Evolutionary conservation across 495 filamentous ascomycete species (phyloP), one percentile per base, ranked within the genome.

Genomic region (Daldinia vernicosa): DNA sequence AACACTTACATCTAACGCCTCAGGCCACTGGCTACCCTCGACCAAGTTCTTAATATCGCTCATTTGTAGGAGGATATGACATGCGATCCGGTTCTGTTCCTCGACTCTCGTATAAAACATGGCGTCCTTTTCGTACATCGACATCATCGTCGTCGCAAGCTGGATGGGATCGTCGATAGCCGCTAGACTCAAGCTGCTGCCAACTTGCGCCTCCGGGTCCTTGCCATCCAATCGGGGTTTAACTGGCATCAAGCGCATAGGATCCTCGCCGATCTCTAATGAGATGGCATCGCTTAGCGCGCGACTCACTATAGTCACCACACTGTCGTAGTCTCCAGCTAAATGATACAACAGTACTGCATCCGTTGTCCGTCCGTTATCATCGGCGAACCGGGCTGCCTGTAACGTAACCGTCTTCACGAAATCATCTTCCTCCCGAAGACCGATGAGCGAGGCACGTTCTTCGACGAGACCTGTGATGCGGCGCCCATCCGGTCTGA

Each of bases 311-410:
- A 97, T 94, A 45, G 86, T 81, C 61, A 98, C 88, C 43, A 98
- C 96, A 63, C 87, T 92, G 71, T 98, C 93, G 76, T 96, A 98
- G 74, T 99, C 93, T 73, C 92, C 92, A 0, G 95, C 94, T 37
- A 99, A 86, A 78, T 98, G 94, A 75, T 95, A 98, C 40, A 99
- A 82, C 52, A 99, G 84, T 5, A 98, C 95, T 1, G 96, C 94
- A 78, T 99, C 95, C 6, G 93, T 93, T 1, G 90, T 91, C 39
- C 96, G 86, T 35, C 96, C 95, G 78, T 93, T 96, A 74, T 98
- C 96, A 68, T 98, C 94, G 5, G 95, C 95, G 62, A 93, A 90
- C 58, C 87, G 89, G 35, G 95, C 95, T 33, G 95, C 95, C 78
- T 97, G 92, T 40, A 92, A 83, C 2, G 93, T 98, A 75, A 99